phyloP scores from a whole-genome alignment of 2,329 filamentous ascomycete species.

The Arthrobotrys conoides region DNA sequence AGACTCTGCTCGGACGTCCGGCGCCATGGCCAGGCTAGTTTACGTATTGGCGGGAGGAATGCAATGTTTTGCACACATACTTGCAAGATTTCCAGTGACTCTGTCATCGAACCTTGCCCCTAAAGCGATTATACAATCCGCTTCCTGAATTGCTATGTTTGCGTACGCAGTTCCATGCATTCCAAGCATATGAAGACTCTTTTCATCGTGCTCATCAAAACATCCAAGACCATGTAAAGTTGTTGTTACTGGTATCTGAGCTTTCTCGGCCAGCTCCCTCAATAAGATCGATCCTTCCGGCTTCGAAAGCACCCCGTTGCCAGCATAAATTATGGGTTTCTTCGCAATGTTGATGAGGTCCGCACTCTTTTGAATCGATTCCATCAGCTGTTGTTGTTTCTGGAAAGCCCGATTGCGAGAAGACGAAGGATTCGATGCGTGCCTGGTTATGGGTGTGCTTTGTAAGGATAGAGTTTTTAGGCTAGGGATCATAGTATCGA shows the following conservation, averaged over 20 bases:
- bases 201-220: conserved; percentile 92
- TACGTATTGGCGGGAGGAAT: background rate
- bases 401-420: conserved; percentile 68
- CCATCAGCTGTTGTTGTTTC: conserved; percentile 79
- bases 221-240: conserved; percentile 93
- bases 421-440: background rate
- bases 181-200: conserved; percentile 96
- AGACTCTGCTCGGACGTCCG: background rate
- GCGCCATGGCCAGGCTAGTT: too few relatives aligned
- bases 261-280: conserved; percentile 89
- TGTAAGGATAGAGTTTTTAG: conserved; percentile 88
- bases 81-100: conserved; percentile 83
- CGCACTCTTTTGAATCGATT: conserved; percentile 82
- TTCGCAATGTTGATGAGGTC: conserved; percentile 87
- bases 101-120: conserved; percentile 97
- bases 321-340: conserved; percentile 95
- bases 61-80: conserved; percentile 56
- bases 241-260: conserved; percentile 92
- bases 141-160: conserved; percentile 98
- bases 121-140: conserved; percentile 95
- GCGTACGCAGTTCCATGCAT: conserved; percentile 98
- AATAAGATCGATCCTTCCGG: conserved; percentile 84
- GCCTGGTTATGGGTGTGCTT: conserved; percentile 70
- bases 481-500: conserved; percentile 78
- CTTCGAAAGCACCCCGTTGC: conserved; percentile 85